Evolutionary conservation across 257 asterid genomes (phyloP).

Genomic region (Plantago ovata): DNA sequence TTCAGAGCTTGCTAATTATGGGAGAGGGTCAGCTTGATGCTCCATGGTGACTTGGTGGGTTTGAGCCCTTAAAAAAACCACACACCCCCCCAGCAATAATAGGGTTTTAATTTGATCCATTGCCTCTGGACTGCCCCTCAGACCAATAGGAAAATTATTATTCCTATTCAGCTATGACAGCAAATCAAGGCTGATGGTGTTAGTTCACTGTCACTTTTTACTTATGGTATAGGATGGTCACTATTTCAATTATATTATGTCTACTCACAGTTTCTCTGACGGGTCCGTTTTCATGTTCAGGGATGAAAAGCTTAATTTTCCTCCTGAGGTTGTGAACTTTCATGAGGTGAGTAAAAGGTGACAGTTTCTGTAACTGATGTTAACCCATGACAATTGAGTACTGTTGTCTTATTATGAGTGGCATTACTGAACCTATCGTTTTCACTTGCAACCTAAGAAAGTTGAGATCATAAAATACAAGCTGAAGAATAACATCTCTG

Average conservation of each 20-base stretch:
- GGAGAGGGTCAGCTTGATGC: too few relatives aligned
- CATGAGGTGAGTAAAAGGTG: conserved; percentile 56
- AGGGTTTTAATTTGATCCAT: too few relatives aligned
- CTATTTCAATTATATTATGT: background rate
- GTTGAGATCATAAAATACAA: background rate
- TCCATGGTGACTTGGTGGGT: too few relatives aligned
- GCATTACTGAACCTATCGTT: too few relatives aligned
- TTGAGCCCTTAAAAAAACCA: too few relatives aligned
- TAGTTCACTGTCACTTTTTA: background rate
- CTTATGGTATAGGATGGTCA: background rate
- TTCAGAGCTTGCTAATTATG: too few relatives aligned
- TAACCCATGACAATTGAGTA: background rate
- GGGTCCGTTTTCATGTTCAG: conserved; percentile 28
- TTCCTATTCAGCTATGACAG: background rate
- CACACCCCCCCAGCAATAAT: too few relatives aligned
- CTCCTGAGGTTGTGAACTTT: conserved; percentile 56
- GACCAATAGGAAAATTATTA: background rate
- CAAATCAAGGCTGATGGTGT: conserved; percentile 1
- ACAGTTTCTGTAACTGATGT: background rate
- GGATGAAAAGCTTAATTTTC: conserved; percentile 75
- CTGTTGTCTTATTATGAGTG: background rate
- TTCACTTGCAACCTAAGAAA: background rate
- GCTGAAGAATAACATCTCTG: background rate
- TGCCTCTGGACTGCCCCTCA: too few relatives aligned
- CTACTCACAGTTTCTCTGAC: conserved; percentile 5